Percentiles rank a stretch among this genome's conserved stretches.
Evolutionary conservation across 768 basidiomycete species (phyloP).

Genomic region (Hygrocybe coccinea): DNA sequence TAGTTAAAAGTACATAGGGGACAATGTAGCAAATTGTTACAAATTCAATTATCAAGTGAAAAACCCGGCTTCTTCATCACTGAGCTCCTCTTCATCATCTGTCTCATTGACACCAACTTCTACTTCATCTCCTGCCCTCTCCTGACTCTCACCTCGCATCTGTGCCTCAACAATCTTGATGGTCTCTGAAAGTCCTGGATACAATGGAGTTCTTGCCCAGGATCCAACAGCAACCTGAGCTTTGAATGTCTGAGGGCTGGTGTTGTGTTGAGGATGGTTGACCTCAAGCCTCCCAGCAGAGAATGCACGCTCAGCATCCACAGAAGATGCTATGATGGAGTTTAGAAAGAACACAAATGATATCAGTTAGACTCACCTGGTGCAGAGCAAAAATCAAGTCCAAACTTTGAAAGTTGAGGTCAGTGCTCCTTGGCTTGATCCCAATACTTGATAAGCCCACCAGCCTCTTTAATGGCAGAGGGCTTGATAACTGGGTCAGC

Average conservation of each 20-base stretch:
- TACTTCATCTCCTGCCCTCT: no score
- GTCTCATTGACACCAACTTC: no score
- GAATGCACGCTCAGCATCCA: constrained; percentile 36
- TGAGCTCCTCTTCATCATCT: no score
- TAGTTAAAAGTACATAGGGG: no score
- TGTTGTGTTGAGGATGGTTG: constrained; percentile 31
- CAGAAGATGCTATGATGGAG: constrained; percentile 17
- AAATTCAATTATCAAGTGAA: no score
- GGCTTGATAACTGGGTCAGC: not conserved
- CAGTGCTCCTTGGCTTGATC: not conserved
- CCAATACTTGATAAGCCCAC: not conserved
- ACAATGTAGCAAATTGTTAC: no score
- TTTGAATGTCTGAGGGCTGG: constrained; percentile 31
- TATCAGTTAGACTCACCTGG: not conserved
- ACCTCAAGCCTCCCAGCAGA: constrained; percentile 29
- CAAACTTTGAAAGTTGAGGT: not conserved
- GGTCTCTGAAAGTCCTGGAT: constrained; percentile 14
- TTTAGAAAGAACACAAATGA: not conserved
- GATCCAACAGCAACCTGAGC: constrained; percentile 30
- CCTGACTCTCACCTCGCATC: not conserved
- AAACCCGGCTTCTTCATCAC: no score
- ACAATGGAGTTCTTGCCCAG: constrained; percentile 23
- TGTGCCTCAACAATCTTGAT: constrained; percentile 12
- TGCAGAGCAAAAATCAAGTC: not conserved
- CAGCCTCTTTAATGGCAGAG: not conserved